phyloP scores from a whole-genome alignment of 2,329 filamentous ascomycete species.

The Phoma sp. region DNA sequence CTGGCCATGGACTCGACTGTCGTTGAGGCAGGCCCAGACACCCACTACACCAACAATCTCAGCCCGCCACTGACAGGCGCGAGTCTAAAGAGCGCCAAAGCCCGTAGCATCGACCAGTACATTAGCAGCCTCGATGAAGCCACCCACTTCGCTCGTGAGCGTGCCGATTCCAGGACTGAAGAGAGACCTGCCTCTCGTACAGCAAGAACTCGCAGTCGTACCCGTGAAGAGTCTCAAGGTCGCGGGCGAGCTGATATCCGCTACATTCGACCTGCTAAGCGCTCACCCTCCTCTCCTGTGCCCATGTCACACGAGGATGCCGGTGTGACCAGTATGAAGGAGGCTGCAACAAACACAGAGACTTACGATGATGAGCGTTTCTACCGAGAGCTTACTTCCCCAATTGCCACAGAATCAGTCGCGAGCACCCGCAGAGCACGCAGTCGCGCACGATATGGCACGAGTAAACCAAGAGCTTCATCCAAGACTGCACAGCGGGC shows the following conservation, averaged over 20 bases:
- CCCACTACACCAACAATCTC: conserved; percentile 61
- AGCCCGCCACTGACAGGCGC: conserved; percentile 53
- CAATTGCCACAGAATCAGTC: conserved; percentile 47
- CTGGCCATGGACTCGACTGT: conserved; percentile 55
- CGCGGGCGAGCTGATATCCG: conserved; percentile 72
- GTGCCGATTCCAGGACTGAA: conserved; percentile 49
- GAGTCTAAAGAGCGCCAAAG: conserved; percentile 65
- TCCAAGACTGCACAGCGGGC: conserved; percentile 44
- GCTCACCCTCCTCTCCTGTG: conserved; percentile 88
- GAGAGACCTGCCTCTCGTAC: conserved; percentile 57
- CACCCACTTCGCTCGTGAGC: conserved; percentile 61
- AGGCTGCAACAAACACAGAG: conserved; percentile 52
- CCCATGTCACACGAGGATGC: conserved; percentile 92
- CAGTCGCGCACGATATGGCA: conserved; percentile 43
- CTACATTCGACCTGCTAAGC: conserved; percentile 77
- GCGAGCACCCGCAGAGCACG: conserved; percentile 45
- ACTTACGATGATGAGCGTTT: conserved; percentile 58
- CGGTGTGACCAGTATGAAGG: conserved; percentile 56
- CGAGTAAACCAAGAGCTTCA: conserved; percentile 46
- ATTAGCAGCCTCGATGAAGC: conserved; percentile 86
- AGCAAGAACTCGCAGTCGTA: conserved; percentile 55
- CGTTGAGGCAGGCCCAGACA: conserved; percentile 42
- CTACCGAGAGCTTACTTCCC: conserved; percentile 51
- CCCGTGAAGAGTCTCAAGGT: conserved; percentile 71
- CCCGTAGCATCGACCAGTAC: conserved; percentile 79